Evolutionary conservation across 1,284 basidiomycete genomes (phyloP), one percentile per base, ranked within the genome.

Genomic region (Sanguinoderma infundibulare): DNA sequence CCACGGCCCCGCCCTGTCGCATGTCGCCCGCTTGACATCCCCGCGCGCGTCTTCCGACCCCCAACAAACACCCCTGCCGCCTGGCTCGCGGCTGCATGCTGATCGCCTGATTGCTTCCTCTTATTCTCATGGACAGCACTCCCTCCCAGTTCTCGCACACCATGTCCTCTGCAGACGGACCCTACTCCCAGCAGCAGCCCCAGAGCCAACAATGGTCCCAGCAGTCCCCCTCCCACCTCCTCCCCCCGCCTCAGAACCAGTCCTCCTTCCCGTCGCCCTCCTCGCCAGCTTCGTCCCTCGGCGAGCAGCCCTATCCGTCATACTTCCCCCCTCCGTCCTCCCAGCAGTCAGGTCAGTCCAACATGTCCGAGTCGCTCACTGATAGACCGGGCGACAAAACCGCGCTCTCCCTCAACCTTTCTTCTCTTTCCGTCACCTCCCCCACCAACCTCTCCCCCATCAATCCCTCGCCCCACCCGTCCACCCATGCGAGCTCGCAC

Each of bases 401-500:
- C 28, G 67, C 74, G 0, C 79, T 90, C 57, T 84, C 86, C n/a
- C 83, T 91, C 72, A 91, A 90, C 71, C 78, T 91, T 59, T 85
- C 84, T 34, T 80, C 81, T 1, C 80, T 91, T 57, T 78, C 83
- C 53, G 87, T 90, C 63, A 74, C 86, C 36, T 88, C 86, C 14
- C 87, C 89, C 17, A 81, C 84, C 20, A 82, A 82, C 61, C 78
- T 85, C 55, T 88, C 87, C 12, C 87, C 87, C 44, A 83, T 86
- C 67, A 82, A 79, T 46, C 80, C 82, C 5, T 78, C 79, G 12
- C 75, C 81, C 12, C 74, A 77, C 59, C 74, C 79, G 26, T 73
- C 77, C 58, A 71, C 71, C 26, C 65, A 72, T 46, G 67, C 74
- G 36, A 69, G 74, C 57, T 72, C 71, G 35, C 75, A 76, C 49